Conservation (phyloP, 768 basidiomycete genomes). For the Lentinula sp. region DNA sequence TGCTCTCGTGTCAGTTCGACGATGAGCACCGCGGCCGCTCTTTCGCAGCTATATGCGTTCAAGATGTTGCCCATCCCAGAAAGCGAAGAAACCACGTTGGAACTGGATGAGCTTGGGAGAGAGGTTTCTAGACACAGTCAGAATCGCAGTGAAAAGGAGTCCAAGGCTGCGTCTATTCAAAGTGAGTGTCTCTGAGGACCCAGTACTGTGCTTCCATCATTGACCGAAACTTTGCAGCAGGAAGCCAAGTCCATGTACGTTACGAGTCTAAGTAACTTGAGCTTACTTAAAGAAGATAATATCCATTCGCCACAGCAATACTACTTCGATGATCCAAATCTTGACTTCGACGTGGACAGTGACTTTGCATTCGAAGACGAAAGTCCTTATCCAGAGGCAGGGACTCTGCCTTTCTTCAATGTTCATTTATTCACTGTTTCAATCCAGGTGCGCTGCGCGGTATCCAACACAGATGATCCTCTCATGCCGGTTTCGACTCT, state of each 20-base stretch:
- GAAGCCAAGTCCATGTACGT: not conserved
- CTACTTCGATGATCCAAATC: conserved; percentile 29
- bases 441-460: conserved; percentile 55
- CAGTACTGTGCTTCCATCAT: not conserved
- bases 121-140: not conserved
- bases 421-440: not conserved
- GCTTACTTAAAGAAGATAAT: not conserved
- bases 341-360: conserved; percentile 17
- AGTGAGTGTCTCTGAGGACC: not conserved
- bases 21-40: conserved; percentile 4
- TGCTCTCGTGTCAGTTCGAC: not conserved
- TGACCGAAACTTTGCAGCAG: not conserved
- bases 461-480: conserved; percentile 67
- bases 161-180: not conserved
- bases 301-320: not conserved
- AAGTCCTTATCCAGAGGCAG: conserved; percentile 71
- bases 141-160: not conserved
- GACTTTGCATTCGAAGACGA: conserved; percentile 41
- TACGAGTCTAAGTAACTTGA: not conserved
- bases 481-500: conserved; percentile 54
- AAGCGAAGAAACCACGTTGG: conserved; percentile 1
- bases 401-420: not conserved
- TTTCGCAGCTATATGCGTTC: conserved; percentile 2
- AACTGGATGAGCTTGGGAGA: not conserved
- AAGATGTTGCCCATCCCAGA: conserved; percentile 3